Evolutionary conservation across 768 basidiomycete genomes (phyloP).

Genomic region (Pleurotus tuber-regium): DNA sequence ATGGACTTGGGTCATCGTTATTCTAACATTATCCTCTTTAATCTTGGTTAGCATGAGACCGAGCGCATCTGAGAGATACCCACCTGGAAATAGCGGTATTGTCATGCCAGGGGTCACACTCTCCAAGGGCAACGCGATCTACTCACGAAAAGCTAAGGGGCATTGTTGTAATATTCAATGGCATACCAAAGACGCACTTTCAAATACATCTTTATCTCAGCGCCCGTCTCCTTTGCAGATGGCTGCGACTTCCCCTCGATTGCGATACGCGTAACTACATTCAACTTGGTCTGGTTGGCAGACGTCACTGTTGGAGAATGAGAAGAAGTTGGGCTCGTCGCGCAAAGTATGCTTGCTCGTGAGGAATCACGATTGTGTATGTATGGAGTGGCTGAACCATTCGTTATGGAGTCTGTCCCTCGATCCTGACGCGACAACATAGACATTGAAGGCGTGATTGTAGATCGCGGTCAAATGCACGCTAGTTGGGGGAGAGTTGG

Average conservation of each 20-base stretch:
- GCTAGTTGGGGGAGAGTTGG: too few relatives aligned
- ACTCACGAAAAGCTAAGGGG: too few relatives aligned
- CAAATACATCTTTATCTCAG: constrained; percentile 70
- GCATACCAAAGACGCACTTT: constrained; percentile 45
- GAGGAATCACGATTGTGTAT: background rate
- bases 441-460: background rate
- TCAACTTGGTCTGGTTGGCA: constrained; percentile 46
- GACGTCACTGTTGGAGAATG: constrained; percentile 35
- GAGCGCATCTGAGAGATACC: constrained; percentile 16
- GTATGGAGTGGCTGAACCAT: constrained; percentile 1
- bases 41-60: background rate
- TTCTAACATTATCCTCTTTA: constrained; percentile 73
- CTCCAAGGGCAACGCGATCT: constrained; percentile 72
- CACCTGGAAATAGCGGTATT: constrained; percentile 73
- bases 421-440: background rate
- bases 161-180: background rate
- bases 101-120: constrained; percentile 63
- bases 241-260: constrained; percentile 70
- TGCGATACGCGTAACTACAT: constrained; percentile 70
- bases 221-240: constrained; percentile 55
- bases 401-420: background rate
- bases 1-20: constrained; percentile 70
- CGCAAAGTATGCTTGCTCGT: background rate
- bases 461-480: too few relatives aligned
- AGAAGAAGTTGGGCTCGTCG: constrained; percentile 4